Evolutionary conservation across 306 rosid species (phyloP).

Genomic region (Cicer cuneatum): DNA sequence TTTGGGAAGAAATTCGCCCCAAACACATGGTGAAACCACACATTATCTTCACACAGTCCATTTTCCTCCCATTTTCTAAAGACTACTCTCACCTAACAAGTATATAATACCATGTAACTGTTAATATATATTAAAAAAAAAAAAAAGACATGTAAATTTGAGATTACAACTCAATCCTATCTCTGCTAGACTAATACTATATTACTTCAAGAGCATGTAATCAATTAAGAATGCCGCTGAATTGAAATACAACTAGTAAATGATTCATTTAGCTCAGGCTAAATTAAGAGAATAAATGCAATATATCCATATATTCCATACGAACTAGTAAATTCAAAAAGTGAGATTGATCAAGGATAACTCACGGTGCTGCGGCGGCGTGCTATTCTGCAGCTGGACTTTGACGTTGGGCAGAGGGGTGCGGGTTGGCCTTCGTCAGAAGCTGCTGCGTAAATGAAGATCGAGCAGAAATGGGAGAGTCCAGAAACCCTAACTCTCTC

Average conservation of each 20-base stretch:
- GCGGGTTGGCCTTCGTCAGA: neutral
- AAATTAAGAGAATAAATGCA: neutral
- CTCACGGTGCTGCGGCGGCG: neutral
- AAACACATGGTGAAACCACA: too few species aligned
- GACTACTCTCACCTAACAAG: too few species aligned
- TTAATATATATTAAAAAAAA: too few species aligned
- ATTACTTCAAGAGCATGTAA: neutral
- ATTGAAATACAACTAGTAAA: neutral
- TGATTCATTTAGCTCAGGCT: neutral
- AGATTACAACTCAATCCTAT: neutral
- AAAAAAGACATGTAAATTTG: too few species aligned
- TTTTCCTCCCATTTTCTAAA: too few species aligned
- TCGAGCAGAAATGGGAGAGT: neutral
- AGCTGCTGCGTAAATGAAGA: neutral
- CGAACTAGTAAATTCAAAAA: neutral
- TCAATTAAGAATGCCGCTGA: neutral
- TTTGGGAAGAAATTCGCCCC: too few species aligned
- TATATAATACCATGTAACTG: too few species aligned
- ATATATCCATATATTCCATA: neutral
- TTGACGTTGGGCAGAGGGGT: neutral
- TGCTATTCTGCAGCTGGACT: neutral
- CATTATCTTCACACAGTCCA: too few species aligned
- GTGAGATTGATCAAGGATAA: neutral
- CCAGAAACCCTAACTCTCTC: constrained; percentile 2
- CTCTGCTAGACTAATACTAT: neutral